A percentile compares a stretch with the other conserved stretches of the same genome.
Evolutionary conservation across 2,329 filamentous ascomycete genomes (phyloP).

Genomic region (Ophiosphaerella herpotricha): DNA sequence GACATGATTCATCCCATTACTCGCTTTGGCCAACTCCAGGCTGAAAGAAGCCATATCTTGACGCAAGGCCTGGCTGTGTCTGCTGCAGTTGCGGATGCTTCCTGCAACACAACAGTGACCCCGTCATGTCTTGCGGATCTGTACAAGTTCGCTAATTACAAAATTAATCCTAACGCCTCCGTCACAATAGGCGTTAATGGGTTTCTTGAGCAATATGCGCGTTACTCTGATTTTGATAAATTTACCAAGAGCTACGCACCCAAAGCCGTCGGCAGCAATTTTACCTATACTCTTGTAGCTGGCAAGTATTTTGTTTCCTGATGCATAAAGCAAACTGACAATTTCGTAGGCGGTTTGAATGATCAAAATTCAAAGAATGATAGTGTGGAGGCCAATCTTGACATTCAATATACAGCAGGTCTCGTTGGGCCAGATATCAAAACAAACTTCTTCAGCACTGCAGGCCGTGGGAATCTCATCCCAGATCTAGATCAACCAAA

Average conservation of each 20-base stretch:
- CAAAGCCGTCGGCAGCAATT: constrained; percentile 49
- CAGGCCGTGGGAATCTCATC: constrained; percentile 52
- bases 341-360: constrained; percentile 29
- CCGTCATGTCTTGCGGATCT: constrained; percentile 54
- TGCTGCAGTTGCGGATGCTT: constrained; percentile 34
- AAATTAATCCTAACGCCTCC: constrained; percentile 42
- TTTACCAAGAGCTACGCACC: constrained; percentile 50
- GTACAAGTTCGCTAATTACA: constrained; percentile 51
- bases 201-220: constrained; percentile 56
- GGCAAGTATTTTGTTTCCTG: constrained; percentile 36
- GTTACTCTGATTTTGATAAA: constrained; percentile 51
- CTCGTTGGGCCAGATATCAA: constrained; percentile 49
- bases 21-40: constrained; percentile 59
- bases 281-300: constrained; percentile 50
- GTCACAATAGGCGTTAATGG: constrained; percentile 52
- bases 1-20: constrained; percentile 70
- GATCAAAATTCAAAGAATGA: constrained; percentile 43
- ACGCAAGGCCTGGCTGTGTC: constrained; percentile 31
- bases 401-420: constrained; percentile 56
- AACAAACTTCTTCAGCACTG: constrained; percentile 54
- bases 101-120: constrained; percentile 52
- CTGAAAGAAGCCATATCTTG: constrained; percentile 48
- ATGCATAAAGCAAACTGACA: constrained; percentile 2
- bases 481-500: constrained; percentile 55
- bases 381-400: constrained; percentile 56